Evolutionary conservation across 768 basidiomycete genomes (phyloP).

Genomic region (Lyophyllum atratum): DNA sequence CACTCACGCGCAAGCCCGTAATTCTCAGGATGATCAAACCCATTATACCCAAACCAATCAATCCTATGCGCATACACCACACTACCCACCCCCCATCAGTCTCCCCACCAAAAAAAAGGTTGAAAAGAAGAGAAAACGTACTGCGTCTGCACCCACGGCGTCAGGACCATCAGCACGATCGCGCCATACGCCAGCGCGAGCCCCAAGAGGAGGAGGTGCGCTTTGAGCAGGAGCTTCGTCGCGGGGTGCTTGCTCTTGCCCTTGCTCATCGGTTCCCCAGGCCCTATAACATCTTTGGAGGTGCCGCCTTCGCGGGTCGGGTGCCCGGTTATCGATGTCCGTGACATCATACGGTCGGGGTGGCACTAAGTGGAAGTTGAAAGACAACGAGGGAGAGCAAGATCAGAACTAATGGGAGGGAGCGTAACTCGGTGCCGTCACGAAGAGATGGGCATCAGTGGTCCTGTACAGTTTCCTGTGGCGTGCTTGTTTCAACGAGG

Average conservation of each 20-base stretch:
- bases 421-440: too few species aligned
- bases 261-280: too few species aligned
- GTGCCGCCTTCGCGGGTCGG: too few species aligned
- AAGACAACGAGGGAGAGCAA: too few species aligned
- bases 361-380: too few species aligned
- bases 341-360: too few species aligned
- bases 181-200: conserved; percentile 18
- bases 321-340: too few species aligned
- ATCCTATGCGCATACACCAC: conserved; percentile 41
- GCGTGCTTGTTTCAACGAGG: too few species aligned
- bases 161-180: conserved; percentile 34
- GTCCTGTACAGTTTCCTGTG: too few species aligned
- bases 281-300: too few species aligned
- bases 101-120: neutral
- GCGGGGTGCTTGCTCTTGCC: neutral
- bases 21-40: conserved; percentile 40
- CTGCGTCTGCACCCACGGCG: conserved; percentile 41
- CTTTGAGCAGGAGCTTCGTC: conserved; percentile 2
- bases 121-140: conserved; percentile 14
- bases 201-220: neutral
- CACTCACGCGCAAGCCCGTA: conserved; percentile 44
- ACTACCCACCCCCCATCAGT: conserved; percentile 15
- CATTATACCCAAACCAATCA: conserved; percentile 33
- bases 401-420: too few species aligned
- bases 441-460: too few species aligned